phyloP scores from a whole-genome alignment of 164 flowering plant genomes.

The Vitis cinerea region DNA sequence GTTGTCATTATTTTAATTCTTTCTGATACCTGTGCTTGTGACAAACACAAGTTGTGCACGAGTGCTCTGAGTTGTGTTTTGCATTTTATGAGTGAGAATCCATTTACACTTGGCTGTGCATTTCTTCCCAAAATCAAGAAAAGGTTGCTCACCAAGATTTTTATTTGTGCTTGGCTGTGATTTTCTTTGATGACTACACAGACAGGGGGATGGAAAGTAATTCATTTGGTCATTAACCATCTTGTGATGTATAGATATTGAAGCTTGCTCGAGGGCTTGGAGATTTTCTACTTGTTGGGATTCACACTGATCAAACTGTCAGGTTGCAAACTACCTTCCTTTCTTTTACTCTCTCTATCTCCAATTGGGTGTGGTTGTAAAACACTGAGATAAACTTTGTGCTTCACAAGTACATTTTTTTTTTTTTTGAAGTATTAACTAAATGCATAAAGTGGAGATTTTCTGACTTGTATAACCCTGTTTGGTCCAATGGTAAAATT shows the following conservation, averaged over 20 bases:
- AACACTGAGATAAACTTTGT: too few relatives aligned
- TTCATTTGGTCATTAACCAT: constrained; percentile 3
- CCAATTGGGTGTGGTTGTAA: too few relatives aligned
- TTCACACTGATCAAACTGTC: constrained; percentile 89
- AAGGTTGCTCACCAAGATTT: not conserved
- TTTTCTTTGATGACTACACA: not conserved
- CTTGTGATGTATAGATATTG: constrained; percentile 49
- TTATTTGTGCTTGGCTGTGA: not conserved
- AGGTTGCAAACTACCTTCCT: constrained; percentile 43
- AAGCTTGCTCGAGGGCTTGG: constrained; percentile 89
- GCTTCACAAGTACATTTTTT: too few relatives aligned
- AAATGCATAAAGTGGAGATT: too few relatives aligned
- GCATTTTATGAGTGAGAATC: not conserved
- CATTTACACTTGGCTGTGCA: too few relatives aligned
- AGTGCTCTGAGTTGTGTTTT: not conserved
- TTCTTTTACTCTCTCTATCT: constrained; percentile 1
- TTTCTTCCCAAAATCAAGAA: too few relatives aligned
- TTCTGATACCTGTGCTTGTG: too few relatives aligned
- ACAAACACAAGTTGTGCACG: not conserved
- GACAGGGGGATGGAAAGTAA: not conserved
- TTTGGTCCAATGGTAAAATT: too few relatives aligned
- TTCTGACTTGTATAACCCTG: too few relatives aligned
- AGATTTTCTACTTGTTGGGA: constrained; percentile 96
- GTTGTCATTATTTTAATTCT: too few relatives aligned
- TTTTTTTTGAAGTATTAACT: too few relatives aligned